Conservation (phyloP, 768 basidiomycete species). For the Kwoniella sp. region DNA sequence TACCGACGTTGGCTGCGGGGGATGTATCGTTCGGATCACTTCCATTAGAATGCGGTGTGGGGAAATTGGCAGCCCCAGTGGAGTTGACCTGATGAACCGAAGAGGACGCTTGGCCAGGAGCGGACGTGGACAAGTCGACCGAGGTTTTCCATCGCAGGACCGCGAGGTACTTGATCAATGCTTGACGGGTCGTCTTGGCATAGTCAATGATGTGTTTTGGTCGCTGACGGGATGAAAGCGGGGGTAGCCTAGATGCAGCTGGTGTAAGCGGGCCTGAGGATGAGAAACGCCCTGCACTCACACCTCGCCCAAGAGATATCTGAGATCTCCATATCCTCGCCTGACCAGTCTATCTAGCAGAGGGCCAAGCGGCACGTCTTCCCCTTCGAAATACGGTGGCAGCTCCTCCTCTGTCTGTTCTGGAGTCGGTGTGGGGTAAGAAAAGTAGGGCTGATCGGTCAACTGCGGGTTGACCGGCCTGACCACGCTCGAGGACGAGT, state of each 20-base stretch:
- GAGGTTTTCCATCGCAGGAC: constrained; percentile 40
- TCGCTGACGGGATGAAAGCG: constrained; percentile 21
- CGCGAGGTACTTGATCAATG: constrained; percentile 39
- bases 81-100: not conserved
- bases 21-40: constrained; percentile 30
- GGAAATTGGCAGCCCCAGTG: constrained; percentile 21
- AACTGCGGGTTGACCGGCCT: constrained; percentile 31
- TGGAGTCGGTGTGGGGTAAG: constrained; percentile 32
- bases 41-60: constrained; percentile 37
- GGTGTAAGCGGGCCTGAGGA: not conserved
- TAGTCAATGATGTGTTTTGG: constrained; percentile 39
- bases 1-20: constrained; percentile 18
- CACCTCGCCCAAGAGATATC: constrained; percentile 27
- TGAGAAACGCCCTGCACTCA: constrained; percentile 13
- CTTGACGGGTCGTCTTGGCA: constrained; percentile 37
- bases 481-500: too few species aligned
- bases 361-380: constrained; percentile 31
- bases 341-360: constrained; percentile 29
- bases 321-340: constrained; percentile 36
- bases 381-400: constrained; percentile 37
- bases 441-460: constrained; percentile 32
- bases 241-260: constrained; percentile 25
- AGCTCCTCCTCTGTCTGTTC: constrained; percentile 36
- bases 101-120: not conserved
- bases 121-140: constrained; percentile 22